A percentile compares a stretch with the other conserved stretches of the same genome.
Evolutionary conservation across 768 basidiomycete species (phyloP).

Genomic region (Phylloporus arenicola): DNA sequence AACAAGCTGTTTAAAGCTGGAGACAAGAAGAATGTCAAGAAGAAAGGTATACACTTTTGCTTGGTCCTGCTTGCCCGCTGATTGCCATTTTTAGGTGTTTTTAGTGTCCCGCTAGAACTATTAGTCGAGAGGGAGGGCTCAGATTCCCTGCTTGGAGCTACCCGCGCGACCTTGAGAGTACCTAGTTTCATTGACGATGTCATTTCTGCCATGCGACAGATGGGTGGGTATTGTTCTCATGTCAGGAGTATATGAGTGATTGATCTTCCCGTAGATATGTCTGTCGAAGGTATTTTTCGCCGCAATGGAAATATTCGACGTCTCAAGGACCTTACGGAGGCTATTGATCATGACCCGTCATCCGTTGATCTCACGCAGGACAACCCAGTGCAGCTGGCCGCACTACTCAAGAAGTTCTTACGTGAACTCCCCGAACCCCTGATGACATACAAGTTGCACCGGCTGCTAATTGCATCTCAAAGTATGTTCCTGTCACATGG

Average conservation of each 20-base stretch:
- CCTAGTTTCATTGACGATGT: conserved; percentile 99
- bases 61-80: conserved; percentile 8
- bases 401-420: conserved; percentile 94
- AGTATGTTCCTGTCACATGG: conserved; percentile 45
- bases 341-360: conserved; percentile 89
- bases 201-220: conserved; percentile 96
- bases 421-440: conserved; percentile 95
- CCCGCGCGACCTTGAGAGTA: conserved; percentile 76
- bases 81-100: conserved; percentile 59
- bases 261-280: conserved; percentile 70
- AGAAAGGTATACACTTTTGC: conserved; percentile 55
- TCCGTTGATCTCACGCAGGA: conserved; percentile 91
- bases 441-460: conserved; percentile 90
- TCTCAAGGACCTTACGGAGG: conserved; percentile 84
- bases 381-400: conserved; percentile 95
- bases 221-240: conserved; percentile 59
- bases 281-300: conserved; percentile 96
- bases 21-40: conserved; percentile 88
- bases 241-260: neutral
- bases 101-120: conserved; percentile 87
- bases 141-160: conserved; percentile 91
- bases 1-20: conserved; percentile 88
- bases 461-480: conserved; percentile 82
- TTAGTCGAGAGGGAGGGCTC: conserved; percentile 91
- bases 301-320: conserved; percentile 97